Conservation (phyloP, 345 rosid genomes). For the Aquilaria yunnanensis region DNA sequence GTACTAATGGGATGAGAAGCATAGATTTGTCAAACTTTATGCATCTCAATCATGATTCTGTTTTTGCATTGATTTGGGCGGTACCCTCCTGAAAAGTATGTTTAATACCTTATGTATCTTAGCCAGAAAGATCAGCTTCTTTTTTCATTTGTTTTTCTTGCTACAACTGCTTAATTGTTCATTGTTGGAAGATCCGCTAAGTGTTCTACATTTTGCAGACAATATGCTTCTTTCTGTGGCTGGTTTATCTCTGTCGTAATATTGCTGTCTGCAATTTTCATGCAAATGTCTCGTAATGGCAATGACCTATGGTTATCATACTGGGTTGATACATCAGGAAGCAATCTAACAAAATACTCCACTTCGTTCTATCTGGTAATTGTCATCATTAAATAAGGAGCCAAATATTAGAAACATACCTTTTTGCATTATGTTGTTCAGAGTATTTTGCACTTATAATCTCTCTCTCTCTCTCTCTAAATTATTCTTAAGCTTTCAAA, state of each 20-base stretch:
- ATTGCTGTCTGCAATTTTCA: conserved; percentile 64
- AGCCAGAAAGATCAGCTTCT: no score
- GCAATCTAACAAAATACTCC: conserved; percentile 36
- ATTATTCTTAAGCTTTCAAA: no score
- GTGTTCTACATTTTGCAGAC: conserved; percentile 40
- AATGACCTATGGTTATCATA: conserved; percentile 90
- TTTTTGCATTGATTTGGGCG: no score
- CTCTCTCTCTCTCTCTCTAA: no score
- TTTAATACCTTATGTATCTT: no score
- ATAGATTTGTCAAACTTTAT: no score
- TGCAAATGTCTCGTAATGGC: conserved; percentile 96
- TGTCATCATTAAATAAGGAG: background rate
- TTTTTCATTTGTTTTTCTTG: conserved; percentile 1
- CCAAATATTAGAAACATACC: no score
- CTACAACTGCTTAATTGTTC: background rate
- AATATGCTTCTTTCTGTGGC: conserved; percentile 73
- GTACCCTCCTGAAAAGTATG: no score
- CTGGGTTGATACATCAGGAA: conserved; percentile 81
- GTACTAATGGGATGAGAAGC: no score
- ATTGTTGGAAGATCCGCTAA: background rate
- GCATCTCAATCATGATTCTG: no score
- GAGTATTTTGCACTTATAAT: no score
- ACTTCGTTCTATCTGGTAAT: conserved; percentile 78
- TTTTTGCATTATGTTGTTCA: no score
- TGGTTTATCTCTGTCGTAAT: conserved; percentile 59